Base-by-base conservation (phyloP, 192 early-diverging fungal genomes). In the Gryganskiella cystojenkinii region DNA sequence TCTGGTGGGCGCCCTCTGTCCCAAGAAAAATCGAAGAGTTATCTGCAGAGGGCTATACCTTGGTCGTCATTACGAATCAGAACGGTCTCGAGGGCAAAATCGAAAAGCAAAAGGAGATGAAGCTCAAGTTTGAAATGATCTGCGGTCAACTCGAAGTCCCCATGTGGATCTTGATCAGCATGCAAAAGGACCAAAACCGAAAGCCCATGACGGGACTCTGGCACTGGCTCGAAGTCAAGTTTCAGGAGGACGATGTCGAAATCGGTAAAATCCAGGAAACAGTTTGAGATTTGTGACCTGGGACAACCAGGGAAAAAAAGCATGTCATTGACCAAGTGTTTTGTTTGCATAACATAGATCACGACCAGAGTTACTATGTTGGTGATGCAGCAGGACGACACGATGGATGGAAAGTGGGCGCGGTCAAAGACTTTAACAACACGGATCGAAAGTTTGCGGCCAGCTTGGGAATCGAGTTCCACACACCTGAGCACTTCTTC, bases 331-430 rank as follows among this genome's bases (percentile, higher is more conserved):
- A n/a, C n/a, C n/a, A n/a, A n/a, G n/a, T n/a, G n/a, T n/a, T n/a
- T n/a, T n/a, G n/a, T n/a, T n/a, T 6, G 49, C 10, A 11, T 30
- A n/a, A 44, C 27, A 14, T 89, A 68, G 94, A 95, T 63, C 62
- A 53, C 40, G 47, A 45, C 8, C 54, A 70, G 3, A 92, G 90
- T 64, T 96, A 95, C 50, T 99, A 89, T 83, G 92, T 95, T 4
- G 97, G 97, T 25, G 97, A 99, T 81, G 97, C 96, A 3, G 95
- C 95, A n/a, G 96, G 97, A 2, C 72, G 97, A 37, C 76, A 81
- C 1, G 81, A 60, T 3, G 85, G 82, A n/a, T 93, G 92, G 90
- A 87, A 86, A 61, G 61, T 47, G 0, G 87, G 86, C 4, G 75
- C 64, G 1, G 75, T 81, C 24, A 89, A 88, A 61, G 97, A 99